Conservation (phyloP, 2,329 filamentous ascomycete species). For the Metarhizium anisopliae region DNA sequence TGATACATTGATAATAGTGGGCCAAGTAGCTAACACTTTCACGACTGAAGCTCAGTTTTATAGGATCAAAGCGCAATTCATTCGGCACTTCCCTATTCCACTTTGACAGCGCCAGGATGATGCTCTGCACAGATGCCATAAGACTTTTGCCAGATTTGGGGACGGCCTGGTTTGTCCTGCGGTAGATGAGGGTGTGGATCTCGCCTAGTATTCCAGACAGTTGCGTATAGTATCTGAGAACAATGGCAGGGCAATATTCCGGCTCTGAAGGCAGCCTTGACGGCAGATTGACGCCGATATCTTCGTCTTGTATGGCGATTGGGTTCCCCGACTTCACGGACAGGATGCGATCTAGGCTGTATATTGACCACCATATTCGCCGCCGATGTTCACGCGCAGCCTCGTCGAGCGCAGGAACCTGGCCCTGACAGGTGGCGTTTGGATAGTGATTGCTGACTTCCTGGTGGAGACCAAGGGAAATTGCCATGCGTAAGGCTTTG, state of each 20-base stretch:
- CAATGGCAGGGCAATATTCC: conserved; percentile 34
- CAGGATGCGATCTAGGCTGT: conserved; percentile 44
- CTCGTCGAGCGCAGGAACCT: conserved; percentile 22
- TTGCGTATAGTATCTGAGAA: conserved; percentile 42
- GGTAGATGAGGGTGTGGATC: conserved; percentile 38
- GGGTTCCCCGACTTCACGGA: conserved; percentile 46
- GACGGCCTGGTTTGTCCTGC: conserved; percentile 24
- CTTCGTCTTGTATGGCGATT: conserved; percentile 44
- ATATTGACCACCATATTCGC: conserved; percentile 47
- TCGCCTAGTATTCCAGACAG: conserved; percentile 42
- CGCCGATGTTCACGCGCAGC: conserved; percentile 38
- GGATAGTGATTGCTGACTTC: conserved; percentile 25
- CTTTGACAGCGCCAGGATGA: conserved; percentile 37
- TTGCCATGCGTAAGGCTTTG: conserved; percentile 46
- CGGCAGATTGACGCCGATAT: conserved; percentile 31
- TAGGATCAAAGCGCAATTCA: conserved; percentile 38
- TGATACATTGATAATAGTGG: conserved; percentile 49
- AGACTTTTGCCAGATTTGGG: conserved; percentile 36
- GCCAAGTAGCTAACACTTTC: conserved; percentile 42
- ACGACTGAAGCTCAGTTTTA: conserved; percentile 33
- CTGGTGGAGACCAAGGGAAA: conserved; percentile 46
- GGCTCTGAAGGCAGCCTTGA: conserved; percentile 26
- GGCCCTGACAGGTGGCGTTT: conserved; percentile 10
- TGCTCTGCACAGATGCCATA: conserved; percentile 39
- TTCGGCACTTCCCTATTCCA: conserved; percentile 41